Percentiles rank a stretch among this genome's conserved stretches.
Evolutionary conservation across 805 yeast genomes (phyloP).

Genomic region (Candida maris): DNA sequence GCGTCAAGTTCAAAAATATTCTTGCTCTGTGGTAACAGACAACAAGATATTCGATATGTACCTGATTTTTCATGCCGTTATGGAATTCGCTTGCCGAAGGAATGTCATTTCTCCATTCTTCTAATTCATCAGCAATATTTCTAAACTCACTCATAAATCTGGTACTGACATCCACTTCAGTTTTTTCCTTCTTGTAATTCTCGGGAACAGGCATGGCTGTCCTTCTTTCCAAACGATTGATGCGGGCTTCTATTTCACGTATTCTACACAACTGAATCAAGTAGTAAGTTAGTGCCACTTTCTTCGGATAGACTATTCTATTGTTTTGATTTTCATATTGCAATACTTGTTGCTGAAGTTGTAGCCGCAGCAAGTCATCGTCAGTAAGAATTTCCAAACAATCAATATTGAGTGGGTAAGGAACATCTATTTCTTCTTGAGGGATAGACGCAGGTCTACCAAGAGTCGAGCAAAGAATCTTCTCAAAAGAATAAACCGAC

Average conservation of each 20-base stretch:
- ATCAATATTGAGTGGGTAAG: slow-evolving; percentile 16
- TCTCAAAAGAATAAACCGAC: slow-evolving; percentile 19
- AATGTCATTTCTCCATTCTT: slow-evolving; percentile 9
- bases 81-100: slow-evolving; percentile 11
- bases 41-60: slow-evolving; percentile 13
- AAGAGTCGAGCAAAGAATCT: slow-evolving; percentile 15
- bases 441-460: slow-evolving; percentile 16
- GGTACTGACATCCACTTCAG: slow-evolving; percentile 1
- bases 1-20: slow-evolving; percentile 11
- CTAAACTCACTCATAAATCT: slow-evolving; percentile 3
- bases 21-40: slow-evolving; percentile 16
- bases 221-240: slow-evolving; percentile 11
- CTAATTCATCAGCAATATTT: slow-evolving; percentile 7
- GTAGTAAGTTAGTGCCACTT: slow-evolving; percentile 10
- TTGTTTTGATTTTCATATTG: slow-evolving; percentile 10
- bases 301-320: slow-evolving; percentile 10
- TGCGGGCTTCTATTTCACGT: slow-evolving; percentile 12
- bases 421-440: slow-evolving; percentile 17
- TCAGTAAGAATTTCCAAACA: slow-evolving; percentile 2
- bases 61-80: slow-evolving; percentile 10
- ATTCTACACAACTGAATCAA: slow-evolving; percentile 13
- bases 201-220: slow-evolving; percentile 9
- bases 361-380: slow-evolving; percentile 9
- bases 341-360: slow-evolving; percentile 11
- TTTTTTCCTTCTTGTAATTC: neutral